Percentiles rank a stretch among this genome's conserved stretches.
Conservation (phyloP, 306 rosid species). For the Medicago lupulina region DNA sequence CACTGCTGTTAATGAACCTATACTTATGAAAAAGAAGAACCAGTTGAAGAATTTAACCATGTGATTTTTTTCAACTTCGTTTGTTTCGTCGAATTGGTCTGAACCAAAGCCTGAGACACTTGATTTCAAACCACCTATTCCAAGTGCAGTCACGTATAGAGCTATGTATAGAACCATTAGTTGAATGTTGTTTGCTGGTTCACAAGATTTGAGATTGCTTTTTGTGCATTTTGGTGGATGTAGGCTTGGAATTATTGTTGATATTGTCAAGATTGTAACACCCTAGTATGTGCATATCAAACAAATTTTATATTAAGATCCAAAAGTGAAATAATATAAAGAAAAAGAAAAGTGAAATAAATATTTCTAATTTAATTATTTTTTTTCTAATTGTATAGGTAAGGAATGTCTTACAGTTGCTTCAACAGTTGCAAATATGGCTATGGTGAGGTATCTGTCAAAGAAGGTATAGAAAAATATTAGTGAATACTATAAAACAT, state of each 20-base stretch:
- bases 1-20: conserved; percentile 82
- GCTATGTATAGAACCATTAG: conserved; percentile 64
- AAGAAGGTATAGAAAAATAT: conserved; percentile 3
- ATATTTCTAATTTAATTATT: no score
- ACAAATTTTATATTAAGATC: neutral
- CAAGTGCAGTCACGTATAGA: conserved; percentile 73
- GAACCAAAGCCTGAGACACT: conserved; percentile 90
- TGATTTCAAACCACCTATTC: conserved; percentile 87
- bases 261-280: conserved; percentile 76
- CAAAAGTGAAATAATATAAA: neutral
- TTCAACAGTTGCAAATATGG: conserved; percentile 84
- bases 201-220: conserved; percentile 35
- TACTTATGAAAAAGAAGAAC: conserved; percentile 90
- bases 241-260: conserved; percentile 79
- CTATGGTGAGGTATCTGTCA: conserved; percentile 78
- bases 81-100: conserved; percentile 76
- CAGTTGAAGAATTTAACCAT: conserved; percentile 82
- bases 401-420: conserved; percentile 65
- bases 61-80: conserved; percentile 54
- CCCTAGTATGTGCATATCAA: conserved; percentile 52
- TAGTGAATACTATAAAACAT: neutral
- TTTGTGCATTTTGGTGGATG: conserved; percentile 74
- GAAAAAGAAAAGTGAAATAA: neutral
- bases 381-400: neutral
- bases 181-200: conserved; percentile 57